Percentiles rank a stretch among this genome's conserved stretches.
Conservation (phyloP, 129 eudicot genomes). For the Saposhnikovia divaricata region DNA sequence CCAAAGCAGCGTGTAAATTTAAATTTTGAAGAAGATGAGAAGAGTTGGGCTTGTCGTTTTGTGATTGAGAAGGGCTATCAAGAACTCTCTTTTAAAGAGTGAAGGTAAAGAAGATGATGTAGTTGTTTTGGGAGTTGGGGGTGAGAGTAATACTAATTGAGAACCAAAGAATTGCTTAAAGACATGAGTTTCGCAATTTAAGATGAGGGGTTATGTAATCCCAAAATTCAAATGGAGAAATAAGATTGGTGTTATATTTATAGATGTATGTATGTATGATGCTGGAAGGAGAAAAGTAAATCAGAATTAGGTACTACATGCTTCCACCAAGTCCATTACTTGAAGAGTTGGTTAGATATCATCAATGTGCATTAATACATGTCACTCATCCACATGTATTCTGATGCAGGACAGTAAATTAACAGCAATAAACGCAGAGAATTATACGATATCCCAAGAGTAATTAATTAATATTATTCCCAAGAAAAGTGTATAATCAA, state of each 20-base stretch:
- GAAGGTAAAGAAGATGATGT: constrained; percentile 18
- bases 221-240: neutral
- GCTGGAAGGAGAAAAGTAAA: no score
- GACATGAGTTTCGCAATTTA: no score
- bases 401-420: no score
- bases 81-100: constrained; percentile 19
- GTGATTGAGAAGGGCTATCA: constrained; percentile 29
- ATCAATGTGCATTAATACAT: neutral
- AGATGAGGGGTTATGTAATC: neutral
- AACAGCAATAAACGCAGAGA: no score
- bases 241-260: neutral
- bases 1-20: constrained; percentile 46
- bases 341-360: neutral
- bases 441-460: no score
- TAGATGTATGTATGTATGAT: neutral
- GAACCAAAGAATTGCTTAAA: constrained; percentile 34
- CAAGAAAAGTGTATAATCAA: no score
- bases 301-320: neutral
- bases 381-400: neutral
- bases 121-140: constrained; percentile 68
- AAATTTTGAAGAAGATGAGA: constrained; percentile 13
- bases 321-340: neutral
- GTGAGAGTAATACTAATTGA: constrained; percentile 37
- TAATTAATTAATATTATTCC: no score
- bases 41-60: constrained; percentile 12